Evolutionary conservation across 768 basidiomycete genomes (phyloP).

Genomic region (Mycena amicta): DNA sequence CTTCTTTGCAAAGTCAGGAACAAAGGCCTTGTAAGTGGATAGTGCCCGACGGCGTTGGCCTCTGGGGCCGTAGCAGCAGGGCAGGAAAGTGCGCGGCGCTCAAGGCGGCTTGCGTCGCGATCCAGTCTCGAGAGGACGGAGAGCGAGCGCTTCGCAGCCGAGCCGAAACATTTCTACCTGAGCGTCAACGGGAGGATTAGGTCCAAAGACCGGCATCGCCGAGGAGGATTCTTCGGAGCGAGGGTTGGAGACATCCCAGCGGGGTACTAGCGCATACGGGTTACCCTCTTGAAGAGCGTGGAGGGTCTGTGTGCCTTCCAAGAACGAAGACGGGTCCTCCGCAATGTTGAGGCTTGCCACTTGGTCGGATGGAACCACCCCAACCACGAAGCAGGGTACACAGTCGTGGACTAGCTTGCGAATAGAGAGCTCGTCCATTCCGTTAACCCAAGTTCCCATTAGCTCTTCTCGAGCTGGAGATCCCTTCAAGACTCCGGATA

Average conservation of each 20-base stretch:
- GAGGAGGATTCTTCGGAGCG: too few species aligned
- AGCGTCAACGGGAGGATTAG: too few species aligned
- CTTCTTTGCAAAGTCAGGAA: too few species aligned
- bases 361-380: background rate
- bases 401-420: background rate
- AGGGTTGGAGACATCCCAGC: too few species aligned
- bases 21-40: too few species aligned
- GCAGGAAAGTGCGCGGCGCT: conserved; percentile 4
- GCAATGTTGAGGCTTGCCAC: background rate
- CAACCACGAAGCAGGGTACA: background rate
- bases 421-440: background rate
- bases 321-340: background rate
- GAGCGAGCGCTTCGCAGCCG: conserved; percentile 2
- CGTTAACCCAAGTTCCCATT: background rate
- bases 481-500: background rate
- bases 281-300: too few species aligned
- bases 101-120: background rate
- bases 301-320: background rate
- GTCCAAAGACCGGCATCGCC: too few species aligned
- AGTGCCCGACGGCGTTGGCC: background rate
- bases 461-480: background rate
- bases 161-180: conserved; percentile 8
- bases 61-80: background rate
- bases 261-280: too few species aligned
- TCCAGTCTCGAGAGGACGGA: background rate